A percentile compares a stretch with the other conserved stretches of the same genome.
phyloP scores from a whole-genome alignment of 1,284 basidiomycete genomes.

The Microbotryum scabiosae region DNA sequence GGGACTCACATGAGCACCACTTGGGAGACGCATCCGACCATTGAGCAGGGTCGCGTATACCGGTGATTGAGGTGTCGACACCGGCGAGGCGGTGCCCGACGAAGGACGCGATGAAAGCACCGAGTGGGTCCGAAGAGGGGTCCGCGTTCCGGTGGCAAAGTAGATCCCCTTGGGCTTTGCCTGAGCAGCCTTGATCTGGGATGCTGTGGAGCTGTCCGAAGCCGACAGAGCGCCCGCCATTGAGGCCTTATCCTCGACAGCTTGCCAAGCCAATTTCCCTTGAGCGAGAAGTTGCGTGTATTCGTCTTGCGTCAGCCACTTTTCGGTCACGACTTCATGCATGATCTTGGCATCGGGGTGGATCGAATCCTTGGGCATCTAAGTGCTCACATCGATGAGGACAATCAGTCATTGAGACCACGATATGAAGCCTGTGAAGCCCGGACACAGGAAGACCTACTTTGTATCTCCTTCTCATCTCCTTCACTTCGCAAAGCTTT shows the following conservation, averaged over 20 bases:
- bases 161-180: slow-evolving; percentile 7
- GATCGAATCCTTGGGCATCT: slow-evolving; percentile 17
- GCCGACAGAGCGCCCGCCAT: too few species aligned
- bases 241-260: too few species aligned
- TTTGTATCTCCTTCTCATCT: slow-evolving; percentile 15
- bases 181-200: background rate
- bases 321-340: slow-evolving; percentile 25
- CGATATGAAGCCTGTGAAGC: too few species aligned
- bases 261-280: slow-evolving; percentile 27
- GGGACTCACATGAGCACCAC: background rate
- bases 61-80: slow-evolving; percentile 1
- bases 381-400: background rate
- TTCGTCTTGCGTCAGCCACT: slow-evolving; percentile 22
- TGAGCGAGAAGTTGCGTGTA: slow-evolving; percentile 3
- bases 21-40: slow-evolving; percentile 16
- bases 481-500: slow-evolving; percentile 20
- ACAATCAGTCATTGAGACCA: background rate
- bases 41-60: slow-evolving; percentile 9
- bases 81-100: background rate
- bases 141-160: slow-evolving; percentile 17
- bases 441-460: background rate
- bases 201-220: too few species aligned
- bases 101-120: background rate
- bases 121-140: slow-evolving; percentile 22
- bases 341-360: slow-evolving; percentile 19